Percentiles rank a stretch among this genome's conserved stretches.
phyloP scores from a whole-genome alignment of 2,329 filamentous ascomycete genomes.

The Leptographium procerum region DNA sequence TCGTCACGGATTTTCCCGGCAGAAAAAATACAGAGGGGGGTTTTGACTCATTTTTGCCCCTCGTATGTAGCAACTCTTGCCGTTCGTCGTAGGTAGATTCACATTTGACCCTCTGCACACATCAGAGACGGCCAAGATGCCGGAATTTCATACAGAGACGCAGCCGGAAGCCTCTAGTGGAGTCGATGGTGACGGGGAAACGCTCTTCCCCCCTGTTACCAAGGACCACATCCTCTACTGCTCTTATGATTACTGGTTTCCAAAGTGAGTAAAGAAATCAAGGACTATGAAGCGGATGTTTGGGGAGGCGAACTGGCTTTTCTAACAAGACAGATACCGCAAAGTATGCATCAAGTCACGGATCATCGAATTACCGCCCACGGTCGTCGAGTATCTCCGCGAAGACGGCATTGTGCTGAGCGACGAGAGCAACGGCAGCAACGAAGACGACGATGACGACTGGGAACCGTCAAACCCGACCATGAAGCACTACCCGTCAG shows the following conservation, averaged over 20 bases:
- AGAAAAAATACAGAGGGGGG: not conserved
- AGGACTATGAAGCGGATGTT: constrained; percentile 6
- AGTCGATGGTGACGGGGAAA: constrained; percentile 9
- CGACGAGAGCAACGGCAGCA: constrained; percentile 37
- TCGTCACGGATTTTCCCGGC: not conserved
- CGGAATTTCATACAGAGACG: constrained; percentile 14
- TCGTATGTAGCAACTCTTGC: not conserved
- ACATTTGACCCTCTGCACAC: not conserved
- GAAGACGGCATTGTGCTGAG: constrained; percentile 88
- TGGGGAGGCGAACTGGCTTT: not conserved
- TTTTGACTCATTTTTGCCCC: not conserved
- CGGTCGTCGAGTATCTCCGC: constrained; percentile 77
- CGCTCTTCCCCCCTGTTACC: constrained; percentile 73
- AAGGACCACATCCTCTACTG: constrained; percentile 86
- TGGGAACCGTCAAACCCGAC: constrained; percentile 30
- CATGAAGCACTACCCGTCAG: constrained; percentile 24
- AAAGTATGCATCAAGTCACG: constrained; percentile 74
- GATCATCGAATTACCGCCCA: constrained; percentile 62
- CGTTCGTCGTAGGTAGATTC: not conserved
- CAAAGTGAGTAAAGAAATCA: constrained; percentile 38
- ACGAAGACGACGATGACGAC: constrained; percentile 41
- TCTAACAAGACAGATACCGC: constrained; percentile 48
- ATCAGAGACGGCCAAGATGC: constrained; percentile 17
- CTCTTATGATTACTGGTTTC: constrained; percentile 88
- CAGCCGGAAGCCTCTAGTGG: not conserved